Base-by-base conservation (phyloP, 169 alveolate species). In the Plasmodium billcollinsi region DNA sequence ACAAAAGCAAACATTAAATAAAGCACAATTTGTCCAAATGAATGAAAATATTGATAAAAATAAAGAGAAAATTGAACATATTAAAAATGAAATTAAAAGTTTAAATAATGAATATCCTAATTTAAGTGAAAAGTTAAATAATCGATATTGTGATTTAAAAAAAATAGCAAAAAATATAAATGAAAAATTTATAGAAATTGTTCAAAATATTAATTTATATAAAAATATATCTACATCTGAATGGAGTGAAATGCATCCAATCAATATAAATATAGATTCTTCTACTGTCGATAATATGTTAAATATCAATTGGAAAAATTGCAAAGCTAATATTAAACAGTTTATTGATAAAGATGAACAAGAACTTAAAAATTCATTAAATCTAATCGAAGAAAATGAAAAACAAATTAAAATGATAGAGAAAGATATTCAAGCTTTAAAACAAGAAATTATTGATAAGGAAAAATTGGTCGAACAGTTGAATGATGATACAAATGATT, bases 1-100 rank as follows among this genome's bases (percentile, higher is more conserved):
- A 47, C 83, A 83, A 69, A 83, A 83, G 56, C 91, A 83, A 70
- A 83, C 91, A 29, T 61, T 83, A 58, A 83, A 83, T 20, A 83
- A 83, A 24, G 85, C 91, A 54, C 91, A 83, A 33, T 83, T 83
- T 63, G 24, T 83, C 12, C 91, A 83, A 69, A 83, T 83, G 85
- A 83, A 83, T 67, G 91, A 83, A 59, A 66, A 83, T 49, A 83
- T 83, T 11, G 91, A 83, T 39, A 70, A 67, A 69, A 83, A 83
- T 61, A 83, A 83, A 72, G 91, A 83, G 43, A 83, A 83, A 83
- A 67, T 83, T 15, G 91, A 83, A 69, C 20, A 83, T 43, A 70
- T 83, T 24, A 83, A 83, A 83, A 70, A 69, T 62, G 91, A 83
- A 83, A 83, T 83, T 1, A 69, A 70, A 29, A 29, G 15, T 12